Evolutionary conservation across 2,329 filamentous ascomycete genomes (phyloP), one percentile per base, ranked within the genome.

Genomic region (Ascochyta koolunga): DNA sequence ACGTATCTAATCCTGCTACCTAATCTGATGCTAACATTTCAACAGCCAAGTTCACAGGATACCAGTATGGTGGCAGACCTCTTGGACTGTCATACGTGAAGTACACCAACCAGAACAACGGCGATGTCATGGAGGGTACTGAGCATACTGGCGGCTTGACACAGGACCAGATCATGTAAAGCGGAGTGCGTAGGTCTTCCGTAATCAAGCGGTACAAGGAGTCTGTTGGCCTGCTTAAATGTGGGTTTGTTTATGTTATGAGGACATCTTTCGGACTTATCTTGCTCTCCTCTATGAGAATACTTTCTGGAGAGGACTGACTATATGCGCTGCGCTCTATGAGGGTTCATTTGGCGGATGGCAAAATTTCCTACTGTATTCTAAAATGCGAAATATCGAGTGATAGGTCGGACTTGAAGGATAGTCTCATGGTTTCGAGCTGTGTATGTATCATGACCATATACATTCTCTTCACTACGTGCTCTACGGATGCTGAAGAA

Each of bases 141-240:
- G 85, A 90, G 61, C 85, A 79, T 33, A 80, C 81, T 22, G 76
- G 82, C 44, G 89, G 88, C 57, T 78, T 96, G 72, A 96, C 92
- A n/a, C 95, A 98, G 78, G 93, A 98, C 73, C 93, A 98, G 81
- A 97, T 98, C 78, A 96, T 98, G 93, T 98, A 79, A 79, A 61
- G 29, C 35, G 31, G 9, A 43, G 32, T 38, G 45, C 29, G 50
- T 46, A 41, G 39, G 24, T 36, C 27, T 32, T 40, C 44, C 22
- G 31, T 45, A 27, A 35, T 50, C 33, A 27, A 31, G 27, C 27
- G 40, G 29, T 21, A 32, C 37, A 35, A 24, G 45, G 40, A 37
- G 40, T 50, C 27, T 40, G 43, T 50, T 51, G 39, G 25, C 45
- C 27, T 33, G 50, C 39, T 31, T 22, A 36, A 54, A 27, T 44